Conservation (phyloP, 164 flowering plant species). For the Aristolochia fimbriata region DNA sequence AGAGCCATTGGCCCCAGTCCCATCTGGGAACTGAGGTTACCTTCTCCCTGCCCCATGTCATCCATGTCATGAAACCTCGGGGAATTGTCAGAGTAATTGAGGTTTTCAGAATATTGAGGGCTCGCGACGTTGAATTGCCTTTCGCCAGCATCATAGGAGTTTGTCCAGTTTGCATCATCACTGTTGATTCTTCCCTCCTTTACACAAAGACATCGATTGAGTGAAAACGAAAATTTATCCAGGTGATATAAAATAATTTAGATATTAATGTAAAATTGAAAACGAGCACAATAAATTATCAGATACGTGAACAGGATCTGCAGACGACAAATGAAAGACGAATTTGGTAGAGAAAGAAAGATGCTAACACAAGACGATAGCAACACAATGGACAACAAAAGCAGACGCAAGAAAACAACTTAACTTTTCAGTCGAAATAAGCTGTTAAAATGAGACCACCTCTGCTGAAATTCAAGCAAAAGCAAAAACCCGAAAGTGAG, state of each 20-base stretch:
- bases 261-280: too few species aligned
- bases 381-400: too few species aligned
- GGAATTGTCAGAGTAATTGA: conserved; percentile 20
- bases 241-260: neutral
- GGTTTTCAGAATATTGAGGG: conserved; percentile 12
- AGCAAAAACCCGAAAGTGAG: too few species aligned
- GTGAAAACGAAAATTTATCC: neutral
- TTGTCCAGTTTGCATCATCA: conserved; percentile 42
- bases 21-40: conserved; percentile 38
- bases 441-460: too few species aligned
- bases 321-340: too few species aligned
- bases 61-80: conserved; percentile 19
- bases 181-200: conserved; percentile 38
- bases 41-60: conserved; percentile 33
- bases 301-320: too few species aligned
- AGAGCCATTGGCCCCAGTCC: conserved; percentile 61
- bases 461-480: too few species aligned
- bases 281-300: too few species aligned
- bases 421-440: too few species aligned
- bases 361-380: too few species aligned
- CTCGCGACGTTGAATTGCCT: conserved; percentile 24
- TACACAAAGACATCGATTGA: neutral
- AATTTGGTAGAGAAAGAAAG: too few species aligned
- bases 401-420: too few species aligned
- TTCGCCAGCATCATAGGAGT: conserved; percentile 42